Base-by-base conservation (phyloP, 1,284 basidiomycete species). In the Caloboletus inedulis region DNA sequence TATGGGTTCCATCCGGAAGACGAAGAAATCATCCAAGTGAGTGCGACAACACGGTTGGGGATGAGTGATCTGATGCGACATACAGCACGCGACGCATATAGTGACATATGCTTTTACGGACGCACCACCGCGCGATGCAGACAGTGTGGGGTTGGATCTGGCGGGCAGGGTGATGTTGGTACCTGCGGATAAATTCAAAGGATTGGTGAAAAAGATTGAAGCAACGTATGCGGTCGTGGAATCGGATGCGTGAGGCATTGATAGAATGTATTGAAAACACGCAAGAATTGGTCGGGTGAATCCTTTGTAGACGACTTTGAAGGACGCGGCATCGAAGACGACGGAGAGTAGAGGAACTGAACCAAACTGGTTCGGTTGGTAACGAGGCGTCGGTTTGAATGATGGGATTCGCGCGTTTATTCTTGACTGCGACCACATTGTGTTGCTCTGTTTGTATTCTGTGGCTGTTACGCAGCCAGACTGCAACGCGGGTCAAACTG, bases 1-100 rank as follows among this genome's bases (percentile, higher is more conserved):
- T 89, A 85, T 62, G 73, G 82, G 0, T 95, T 91, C 73, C 94
- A 97, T 65, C 85, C 89, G 0, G 94, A 97, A 68, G 94, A 96
- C 69, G 85, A 87, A 46, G 75, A 77, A 48, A 84, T 93, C 45
- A 78, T 80, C 57, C 72, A 83, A 73, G 91, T 89, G 33, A 4
- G 49, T 14, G 18, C 5, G 16, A 13, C 8, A 4, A 30, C 23
- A 12, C 9, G 25, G 14, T 8, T 9, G 19, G 2, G 1, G 13
- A 2, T 1, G 23, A 23, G 40, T 47, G 44, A 52, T 19, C 3
- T 1, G 31, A 25, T n/a, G 30, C 7, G 23, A 33, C 9, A 6
- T n/a, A 5, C 63, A 93, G 85, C 72, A 80, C 49, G 82, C 91
- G 0, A 66, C 74, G 0, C 78, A 87, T 56, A 72, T 78, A 0